These are phyloP conservation scores for Aspergillus sp. DNA, from an alignment of 2,329 filamentous ascomycete genomes.

Conservation along the genomic window DNA sequence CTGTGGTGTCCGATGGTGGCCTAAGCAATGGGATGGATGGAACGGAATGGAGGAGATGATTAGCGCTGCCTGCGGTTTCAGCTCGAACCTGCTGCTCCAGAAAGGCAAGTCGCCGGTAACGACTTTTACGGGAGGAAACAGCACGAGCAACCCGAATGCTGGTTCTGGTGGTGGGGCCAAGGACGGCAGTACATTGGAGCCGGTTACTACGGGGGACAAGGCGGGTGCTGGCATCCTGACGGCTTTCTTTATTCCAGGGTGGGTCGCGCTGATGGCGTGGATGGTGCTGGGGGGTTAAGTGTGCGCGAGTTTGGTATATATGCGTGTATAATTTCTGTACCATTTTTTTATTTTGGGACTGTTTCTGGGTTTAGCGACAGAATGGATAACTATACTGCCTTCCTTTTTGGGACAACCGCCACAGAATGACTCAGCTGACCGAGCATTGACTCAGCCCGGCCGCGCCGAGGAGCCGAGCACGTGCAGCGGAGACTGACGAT, in stretches of 20 bases:
- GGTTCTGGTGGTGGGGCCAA: constrained; percentile 12
- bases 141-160: constrained; percentile 28
- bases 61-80: constrained; percentile 55
- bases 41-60: constrained; percentile 61
- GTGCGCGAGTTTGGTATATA: too few relatives aligned
- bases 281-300: constrained; percentile 11
- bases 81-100: constrained; percentile 47
- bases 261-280: constrained; percentile 23
- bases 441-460: not conserved
- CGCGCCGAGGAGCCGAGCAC: not conserved
- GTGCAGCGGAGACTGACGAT: not conserved
- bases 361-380: not conserved
- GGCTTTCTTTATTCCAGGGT: constrained; percentile 17
- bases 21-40: constrained; percentile 45
- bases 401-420: too few relatives aligned
- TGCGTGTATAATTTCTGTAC: not conserved
- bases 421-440: not conserved
- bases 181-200: constrained; percentile 3
- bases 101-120: constrained; percentile 42
- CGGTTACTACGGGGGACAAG: constrained; percentile 24
- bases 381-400: too few relatives aligned
- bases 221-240: constrained; percentile 34
- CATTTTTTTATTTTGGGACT: not conserved
- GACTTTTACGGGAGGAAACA: constrained; percentile 47
- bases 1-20: constrained; percentile 57